phyloP scores from a whole-genome alignment of 208 protist genomes.

The Leishmania guyanensis region DNA sequence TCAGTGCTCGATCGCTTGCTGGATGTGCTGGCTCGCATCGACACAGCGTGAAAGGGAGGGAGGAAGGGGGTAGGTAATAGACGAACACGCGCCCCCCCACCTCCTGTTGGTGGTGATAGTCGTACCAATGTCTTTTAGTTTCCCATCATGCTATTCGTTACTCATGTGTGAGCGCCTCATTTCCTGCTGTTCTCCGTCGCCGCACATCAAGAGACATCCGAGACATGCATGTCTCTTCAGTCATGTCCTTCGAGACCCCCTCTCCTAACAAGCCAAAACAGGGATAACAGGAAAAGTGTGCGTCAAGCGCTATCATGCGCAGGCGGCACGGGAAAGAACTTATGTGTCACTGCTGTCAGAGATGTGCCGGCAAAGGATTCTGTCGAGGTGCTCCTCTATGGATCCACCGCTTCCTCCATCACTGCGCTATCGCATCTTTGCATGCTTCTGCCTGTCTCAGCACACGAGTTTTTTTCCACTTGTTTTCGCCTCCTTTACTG shows the following conservation, averaged over 20 bases:
- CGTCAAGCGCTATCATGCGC: background rate
- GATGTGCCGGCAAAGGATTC: background rate
- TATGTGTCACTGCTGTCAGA: background rate
- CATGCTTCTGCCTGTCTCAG: background rate
- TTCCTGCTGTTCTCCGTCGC: background rate
- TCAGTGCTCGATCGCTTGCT: conserved; percentile 18
- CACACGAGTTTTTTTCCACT: background rate
- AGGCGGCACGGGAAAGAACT: background rate
- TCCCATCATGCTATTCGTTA: background rate
- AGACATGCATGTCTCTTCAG: background rate
- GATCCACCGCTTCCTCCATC: too few species aligned
- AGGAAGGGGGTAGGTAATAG: background rate
- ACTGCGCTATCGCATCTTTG: background rate
- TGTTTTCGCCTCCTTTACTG: background rate
- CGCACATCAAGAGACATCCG: background rate
- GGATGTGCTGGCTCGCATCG: conserved; percentile 26
- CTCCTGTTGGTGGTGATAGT: background rate
- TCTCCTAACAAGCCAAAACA: background rate
- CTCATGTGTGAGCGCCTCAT: background rate
- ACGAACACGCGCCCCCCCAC: background rate
- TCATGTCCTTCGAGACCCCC: background rate
- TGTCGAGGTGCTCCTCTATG: background rate
- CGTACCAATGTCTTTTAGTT: background rate
- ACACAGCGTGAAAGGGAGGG: conserved; percentile 15
- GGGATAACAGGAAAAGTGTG: background rate